Percentiles rank a stretch among this genome's conserved stretches.
These are phyloP conservation scores for Paracoccidioides lutzii DNA, from an alignment of 2,329 filamentous ascomycete genomes.

Conservation along the genomic window DNA sequence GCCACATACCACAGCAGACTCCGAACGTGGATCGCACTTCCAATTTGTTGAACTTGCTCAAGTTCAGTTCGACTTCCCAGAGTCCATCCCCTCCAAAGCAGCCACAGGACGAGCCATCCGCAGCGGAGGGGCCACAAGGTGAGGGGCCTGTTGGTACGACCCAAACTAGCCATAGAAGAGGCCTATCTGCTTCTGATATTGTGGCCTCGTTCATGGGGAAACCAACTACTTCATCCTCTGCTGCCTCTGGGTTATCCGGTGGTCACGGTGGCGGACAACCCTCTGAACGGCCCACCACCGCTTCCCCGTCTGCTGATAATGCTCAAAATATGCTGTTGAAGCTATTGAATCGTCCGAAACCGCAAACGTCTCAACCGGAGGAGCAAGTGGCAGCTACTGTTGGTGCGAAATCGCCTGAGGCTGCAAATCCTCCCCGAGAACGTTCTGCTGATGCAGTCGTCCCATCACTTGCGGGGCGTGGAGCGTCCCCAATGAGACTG, in stretches of 20 bases:
- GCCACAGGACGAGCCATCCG: slow-evolving; percentile 18
- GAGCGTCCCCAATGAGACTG: slow-evolving; percentile 20
- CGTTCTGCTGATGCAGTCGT: slow-evolving; percentile 4
- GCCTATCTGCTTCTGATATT: slow-evolving; percentile 44
- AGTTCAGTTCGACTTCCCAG: slow-evolving; percentile 43
- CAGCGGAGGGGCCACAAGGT: slow-evolving; percentile 15
- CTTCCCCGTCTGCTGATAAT: slow-evolving; percentile 42
- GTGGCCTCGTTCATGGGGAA: slow-evolving; percentile 44
- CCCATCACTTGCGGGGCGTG: slow-evolving; percentile 5
- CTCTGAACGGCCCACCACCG: slow-evolving; percentile 11
- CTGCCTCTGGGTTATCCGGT: slow-evolving; percentile 17
- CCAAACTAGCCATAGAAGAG: slow-evolving; percentile 21
- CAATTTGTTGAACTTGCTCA: slow-evolving; percentile 51
- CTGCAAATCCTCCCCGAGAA: slow-evolving; percentile 12
- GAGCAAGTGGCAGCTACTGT: slow-evolving; percentile 15
- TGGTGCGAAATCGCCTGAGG: slow-evolving; percentile 20
- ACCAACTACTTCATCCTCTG: slow-evolving; percentile 21
- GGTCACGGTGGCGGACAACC: slow-evolving; percentile 14
- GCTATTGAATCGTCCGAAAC: slow-evolving; percentile 62
- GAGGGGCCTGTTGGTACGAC: slow-evolving; percentile 9
- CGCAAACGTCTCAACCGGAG: slow-evolving; percentile 17
- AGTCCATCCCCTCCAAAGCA: slow-evolving; percentile 9
- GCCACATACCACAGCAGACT: slow-evolving; percentile 24
- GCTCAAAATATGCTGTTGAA: slow-evolving; percentile 78
- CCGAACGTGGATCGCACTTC: slow-evolving; percentile 38